phyloP scores from a whole-genome alignment of 1,284 basidiomycete genomes.

The Earliella scabrosa region DNA sequence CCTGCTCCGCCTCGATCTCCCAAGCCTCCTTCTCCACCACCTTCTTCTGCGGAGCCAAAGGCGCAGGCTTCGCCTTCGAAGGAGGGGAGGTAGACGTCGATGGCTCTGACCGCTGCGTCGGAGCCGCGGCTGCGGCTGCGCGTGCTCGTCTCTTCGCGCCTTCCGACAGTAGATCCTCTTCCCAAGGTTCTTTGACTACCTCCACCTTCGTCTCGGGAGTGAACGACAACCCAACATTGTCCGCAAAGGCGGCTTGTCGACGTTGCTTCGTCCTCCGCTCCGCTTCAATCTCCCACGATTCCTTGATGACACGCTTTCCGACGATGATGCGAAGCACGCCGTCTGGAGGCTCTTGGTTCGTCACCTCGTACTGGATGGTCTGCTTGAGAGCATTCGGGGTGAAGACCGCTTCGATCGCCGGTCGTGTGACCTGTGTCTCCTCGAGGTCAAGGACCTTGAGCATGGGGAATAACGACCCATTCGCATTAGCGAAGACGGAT shows the following conservation, averaged over 20 bases:
- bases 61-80: conserved; percentile 7
- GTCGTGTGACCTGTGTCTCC: conserved; percentile 59
- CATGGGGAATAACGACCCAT: conserved; percentile 46
- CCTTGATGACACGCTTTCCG: conserved; percentile 70
- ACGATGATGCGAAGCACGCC: conserved; percentile 61
- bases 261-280: conserved; percentile 53
- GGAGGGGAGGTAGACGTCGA: conserved; percentile 14
- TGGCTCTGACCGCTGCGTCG: conserved; percentile 7
- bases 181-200: conserved; percentile 39
- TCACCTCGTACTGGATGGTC: conserved; percentile 56
- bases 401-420: conserved; percentile 50
- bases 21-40: conserved; percentile 65
- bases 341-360: conserved; percentile 53
- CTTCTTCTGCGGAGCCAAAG: conserved; percentile 28
- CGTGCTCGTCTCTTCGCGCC: conserved; percentile 38
- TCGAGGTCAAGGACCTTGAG: conserved; percentile 65
- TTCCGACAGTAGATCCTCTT: conserved; percentile 39
- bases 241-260: conserved; percentile 10
- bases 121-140: conserved; percentile 26
- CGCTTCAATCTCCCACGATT: conserved; percentile 77
- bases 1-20: conserved; percentile 79
- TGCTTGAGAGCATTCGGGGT: conserved; percentile 38
- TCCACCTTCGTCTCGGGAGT: conserved; percentile 2
- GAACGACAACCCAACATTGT: not conserved
- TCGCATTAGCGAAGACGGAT: conserved; percentile 39